Base-by-base conservation (phyloP, 2,329 filamentous ascomycete species). In the Triangularia setosa region DNA sequence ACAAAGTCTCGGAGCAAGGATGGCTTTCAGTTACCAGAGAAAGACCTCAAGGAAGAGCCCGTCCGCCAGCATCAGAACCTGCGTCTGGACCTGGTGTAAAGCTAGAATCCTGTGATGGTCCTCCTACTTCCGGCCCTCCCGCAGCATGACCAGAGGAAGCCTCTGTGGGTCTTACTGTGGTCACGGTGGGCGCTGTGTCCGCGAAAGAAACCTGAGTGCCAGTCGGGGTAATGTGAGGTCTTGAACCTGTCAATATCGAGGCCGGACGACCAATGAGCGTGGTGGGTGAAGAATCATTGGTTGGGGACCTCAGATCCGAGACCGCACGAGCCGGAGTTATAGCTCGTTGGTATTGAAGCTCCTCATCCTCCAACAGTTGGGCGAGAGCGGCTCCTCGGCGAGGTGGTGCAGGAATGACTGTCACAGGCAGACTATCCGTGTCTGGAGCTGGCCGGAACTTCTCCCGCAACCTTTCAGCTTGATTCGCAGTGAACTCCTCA, bases 401-500 rank as follows among this genome's bases (percentile, higher is more conserved):
- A 35, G 82, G 80, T 18, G 87, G 87, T 0, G 87, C 85, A 2
- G 87, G 86, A 14, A 89, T 87, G 7, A 87, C 81, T 18, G 80
- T 85, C 1, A 86, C 81, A 1, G 86, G 85, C 18, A 89, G 75
- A 65, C 80, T 82, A 21, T 83, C 82, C 1, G 81, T 84, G 68
- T 84, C 81, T 0, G 81, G 79, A 0, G 80, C 81, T 9, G 85
- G 81, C 11, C 82, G 79, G 56, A 87, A 79, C 64, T 78, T 81
- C 62, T 88, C 86, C 9, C 85, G 79, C 5, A 88, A 73, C 71
- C 80, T 83, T 67, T 89, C 86, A 0, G 85, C 87, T 66, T 88
- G 85, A 7, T 79, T 81, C 1, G 79, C 84, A 0, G 86, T 85
- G 69, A 88, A 88, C 57, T 87, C 83, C 65, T 89, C 87, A 1